Evolutionary conservation across 495 filamentous ascomycete genomes (phyloP), one percentile per base, ranked within the genome.

Genomic region (Aspergillus bridgeri): DNA sequence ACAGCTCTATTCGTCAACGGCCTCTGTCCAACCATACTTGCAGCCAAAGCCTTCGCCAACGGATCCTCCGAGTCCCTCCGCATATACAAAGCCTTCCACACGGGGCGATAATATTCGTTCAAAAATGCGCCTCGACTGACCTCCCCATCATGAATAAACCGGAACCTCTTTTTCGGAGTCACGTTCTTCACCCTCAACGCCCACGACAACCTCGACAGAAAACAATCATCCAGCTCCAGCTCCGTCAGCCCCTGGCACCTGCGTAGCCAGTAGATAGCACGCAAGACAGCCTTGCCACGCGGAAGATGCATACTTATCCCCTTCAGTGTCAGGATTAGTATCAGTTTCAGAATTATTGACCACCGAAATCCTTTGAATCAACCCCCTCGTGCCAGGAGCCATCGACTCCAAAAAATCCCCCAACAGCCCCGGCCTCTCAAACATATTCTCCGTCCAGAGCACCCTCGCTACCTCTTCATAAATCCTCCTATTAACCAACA

Each of bases 371-470:
- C 38, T 60, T 3, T 42, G 53, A 42, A 70, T 22, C 52, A 58
- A 53, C 20, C 53, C 52, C 6, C 67, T 48, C 9, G 56, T 54
- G n/a, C 60, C 49, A 2, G 57, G 52, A 15, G 60, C 42, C 9
- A 68, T 49, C 38, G 44, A 55, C 20, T 33, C 20, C 11, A 69
- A 21, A 47, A 71, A 69, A 2, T 61, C 58, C 4, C 24, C 46
- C 4, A 71, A 57, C 0, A 60, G 13, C 17, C 42, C 11, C 0
- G 61, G 59, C 18, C 57, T 53, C 17, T 65, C 63, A 49, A 74
- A 73, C 9, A 63, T 60, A 44, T 69, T 69, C 24, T 64, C 64
- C 2, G 50, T 54, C 57, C 71, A 73, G 42, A 74, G 65, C 13
- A 73, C 47, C n/a, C 45, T 51, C 11, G 56, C 58, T 3, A 66